Evolutionary conservation across 169 alveolate species (phyloP).

Genomic region (Cryptosporidium muris): DNA sequence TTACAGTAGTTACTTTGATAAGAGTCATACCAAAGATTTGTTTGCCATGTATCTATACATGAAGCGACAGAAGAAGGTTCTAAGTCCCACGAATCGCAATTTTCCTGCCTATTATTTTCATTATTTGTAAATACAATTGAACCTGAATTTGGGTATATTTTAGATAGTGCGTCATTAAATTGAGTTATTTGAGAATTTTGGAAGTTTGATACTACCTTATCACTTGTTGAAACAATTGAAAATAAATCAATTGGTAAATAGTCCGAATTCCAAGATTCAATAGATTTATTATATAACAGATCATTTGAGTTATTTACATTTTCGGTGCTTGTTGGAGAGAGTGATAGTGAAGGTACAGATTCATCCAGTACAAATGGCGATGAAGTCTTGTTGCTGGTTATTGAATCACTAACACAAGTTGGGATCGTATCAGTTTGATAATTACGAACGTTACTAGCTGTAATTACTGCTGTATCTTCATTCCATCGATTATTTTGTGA

Average conservation of each 20-base stretch:
- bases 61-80: slow-evolving; percentile 50
- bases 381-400: neutral
- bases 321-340: slow-evolving; percentile 40
- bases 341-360: neutral
- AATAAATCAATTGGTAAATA: slow-evolving; percentile 50
- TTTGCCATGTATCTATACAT: slow-evolving; percentile 67
- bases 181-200: slow-evolving; percentile 24
- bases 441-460: slow-evolving; percentile 5
- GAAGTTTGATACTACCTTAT: slow-evolving; percentile 20
- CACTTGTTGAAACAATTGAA: slow-evolving; percentile 24
- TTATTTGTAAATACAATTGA: slow-evolving; percentile 19
- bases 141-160: neutral
- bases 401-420: slow-evolving; percentile 12
- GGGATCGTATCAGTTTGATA: neutral
- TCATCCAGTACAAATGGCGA: slow-evolving; percentile 27
- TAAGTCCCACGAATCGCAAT: slow-evolving; percentile 67
- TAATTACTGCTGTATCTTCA: slow-evolving; percentile 37
- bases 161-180: slow-evolving; percentile 4
- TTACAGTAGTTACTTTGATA: slow-evolving; percentile 52
- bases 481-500: slow-evolving; percentile 40
- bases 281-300: slow-evolving; percentile 14
- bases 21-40: slow-evolving; percentile 56
- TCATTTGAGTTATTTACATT: slow-evolving; percentile 28
- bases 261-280: slow-evolving; percentile 56
- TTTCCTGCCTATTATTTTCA: slow-evolving; percentile 52